Conservation (phyloP, 2,329 filamentous ascomycete species). For the Hypoxylon sp. region DNA sequence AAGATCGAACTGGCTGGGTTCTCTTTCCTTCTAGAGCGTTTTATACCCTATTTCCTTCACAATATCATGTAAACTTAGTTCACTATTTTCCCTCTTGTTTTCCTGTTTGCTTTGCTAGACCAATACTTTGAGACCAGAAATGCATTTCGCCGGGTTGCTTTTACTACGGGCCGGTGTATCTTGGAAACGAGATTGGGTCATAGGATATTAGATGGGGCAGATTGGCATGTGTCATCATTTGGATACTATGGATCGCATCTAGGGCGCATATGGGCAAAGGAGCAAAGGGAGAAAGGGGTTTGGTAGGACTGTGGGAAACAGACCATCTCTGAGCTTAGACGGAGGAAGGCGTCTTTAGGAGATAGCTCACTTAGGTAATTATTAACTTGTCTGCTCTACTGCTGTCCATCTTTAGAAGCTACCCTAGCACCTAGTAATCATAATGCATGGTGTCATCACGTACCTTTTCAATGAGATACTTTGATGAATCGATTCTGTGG, state of each 20-base stretch:
- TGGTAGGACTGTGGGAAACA: slow-evolving; percentile 11
- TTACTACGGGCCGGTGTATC: slow-evolving; percentile 14
- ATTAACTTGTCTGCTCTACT: slow-evolving; percentile 1
- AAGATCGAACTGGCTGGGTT: slow-evolving; percentile 17
- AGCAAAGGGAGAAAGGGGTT: slow-evolving; percentile 5
- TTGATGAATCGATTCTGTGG: neutral
- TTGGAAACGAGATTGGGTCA: neutral
- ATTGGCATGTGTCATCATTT: neutral
- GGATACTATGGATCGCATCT: slow-evolving; percentile 17
- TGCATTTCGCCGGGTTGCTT: slow-evolving; percentile 27
- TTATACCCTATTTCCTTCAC: slow-evolving; percentile 41
- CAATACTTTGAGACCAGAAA: slow-evolving; percentile 34
- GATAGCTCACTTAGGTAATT: slow-evolving; percentile 17
- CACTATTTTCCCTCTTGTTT: slow-evolving; percentile 9
- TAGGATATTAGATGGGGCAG: slow-evolving; percentile 17
- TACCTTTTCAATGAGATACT: neutral
- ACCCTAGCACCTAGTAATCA: slow-evolving; percentile 11
- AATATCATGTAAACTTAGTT: slow-evolving; percentile 38
- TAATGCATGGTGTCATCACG: slow-evolving; percentile 15
- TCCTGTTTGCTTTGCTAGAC: slow-evolving; percentile 32
- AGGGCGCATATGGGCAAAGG: slow-evolving; percentile 26
- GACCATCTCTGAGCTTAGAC: slow-evolving; percentile 25
- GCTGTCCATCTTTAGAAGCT: neutral
- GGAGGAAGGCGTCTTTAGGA: slow-evolving; percentile 26
- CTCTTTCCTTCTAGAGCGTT: slow-evolving; percentile 33